Conservation (phyloP, 805 yeast species). For the Jamesozyma lodderae region DNA sequence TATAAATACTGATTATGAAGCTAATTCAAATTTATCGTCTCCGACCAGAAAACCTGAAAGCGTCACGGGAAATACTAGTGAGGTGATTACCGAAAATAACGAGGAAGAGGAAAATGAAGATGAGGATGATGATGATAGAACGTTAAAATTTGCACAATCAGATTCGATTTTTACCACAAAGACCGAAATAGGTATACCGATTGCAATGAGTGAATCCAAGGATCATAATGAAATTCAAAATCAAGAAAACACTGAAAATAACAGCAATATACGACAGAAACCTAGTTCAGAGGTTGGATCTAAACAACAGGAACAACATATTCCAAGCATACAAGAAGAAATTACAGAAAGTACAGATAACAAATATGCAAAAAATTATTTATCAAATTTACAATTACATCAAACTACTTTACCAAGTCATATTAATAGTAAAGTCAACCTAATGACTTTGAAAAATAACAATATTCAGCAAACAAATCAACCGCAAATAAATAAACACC, state of each 20-base stretch:
- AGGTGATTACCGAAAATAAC: not conserved
- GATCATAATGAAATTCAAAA: too few species aligned
- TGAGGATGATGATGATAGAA: conserved; percentile 1
- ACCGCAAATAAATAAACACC: not conserved
- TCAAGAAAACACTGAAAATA: too few species aligned
- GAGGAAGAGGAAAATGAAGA: not conserved
- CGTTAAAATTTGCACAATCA: not conserved
- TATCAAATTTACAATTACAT: not conserved
- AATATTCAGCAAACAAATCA: not conserved
- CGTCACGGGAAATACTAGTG: too few species aligned
- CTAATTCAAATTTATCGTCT: too few species aligned
- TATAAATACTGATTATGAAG: too few species aligned
- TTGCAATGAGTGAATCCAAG: too few species aligned
- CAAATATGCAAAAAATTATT: not conserved
- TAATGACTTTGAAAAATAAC: conserved; percentile 4
- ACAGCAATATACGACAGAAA: too few species aligned
- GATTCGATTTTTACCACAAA: conserved; percentile 1
- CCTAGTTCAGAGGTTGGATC: too few species aligned
- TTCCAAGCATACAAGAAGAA: too few species aligned
- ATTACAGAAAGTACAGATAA: too few species aligned
- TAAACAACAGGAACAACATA: too few species aligned
- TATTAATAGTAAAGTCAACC: conserved; percentile 3
- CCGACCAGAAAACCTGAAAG: too few species aligned
- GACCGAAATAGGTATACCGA: not conserved
- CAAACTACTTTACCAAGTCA: not conserved